These are phyloP conservation scores for Fusarium sp. DNA, from an alignment of 2,329 filamentous ascomycete species.

Conservation along the genomic window DNA sequence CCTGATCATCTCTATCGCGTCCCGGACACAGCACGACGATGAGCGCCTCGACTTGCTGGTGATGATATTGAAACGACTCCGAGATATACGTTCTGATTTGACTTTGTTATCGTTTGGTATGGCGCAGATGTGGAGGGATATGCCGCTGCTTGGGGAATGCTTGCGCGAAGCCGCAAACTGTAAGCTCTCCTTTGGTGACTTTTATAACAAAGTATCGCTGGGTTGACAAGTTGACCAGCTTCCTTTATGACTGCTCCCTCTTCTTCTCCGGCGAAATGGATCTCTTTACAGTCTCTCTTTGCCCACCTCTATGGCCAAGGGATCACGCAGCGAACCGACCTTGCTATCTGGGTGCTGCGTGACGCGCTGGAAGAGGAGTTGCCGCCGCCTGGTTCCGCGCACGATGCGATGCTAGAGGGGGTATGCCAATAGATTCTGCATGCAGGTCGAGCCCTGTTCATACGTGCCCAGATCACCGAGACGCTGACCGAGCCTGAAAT, in stretches of 20 bases:
- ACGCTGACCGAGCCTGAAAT: slow-evolving; percentile 38
- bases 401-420: slow-evolving; percentile 38
- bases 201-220: background rate
- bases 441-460: slow-evolving; percentile 44
- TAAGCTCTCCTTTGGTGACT: slow-evolving; percentile 29
- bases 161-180: slow-evolving; percentile 49
- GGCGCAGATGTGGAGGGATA: slow-evolving; percentile 45
- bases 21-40: slow-evolving; percentile 45
- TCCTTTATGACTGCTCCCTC: background rate
- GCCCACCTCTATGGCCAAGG: slow-evolving; percentile 46
- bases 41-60: slow-evolving; percentile 42
- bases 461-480: slow-evolving; percentile 18
- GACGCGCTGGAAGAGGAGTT: slow-evolving; percentile 45
- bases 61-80: slow-evolving; percentile 37
- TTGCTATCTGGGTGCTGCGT: slow-evolving; percentile 49
- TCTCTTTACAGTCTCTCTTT: slow-evolving; percentile 50
- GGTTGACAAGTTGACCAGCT: background rate
- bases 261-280: slow-evolving; percentile 41
- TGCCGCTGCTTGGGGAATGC: slow-evolving; percentile 48
- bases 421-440: slow-evolving; percentile 48
- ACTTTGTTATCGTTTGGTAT: slow-evolving; percentile 46
- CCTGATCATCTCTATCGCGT: slow-evolving; percentile 41
- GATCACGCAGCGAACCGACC: slow-evolving; percentile 41
- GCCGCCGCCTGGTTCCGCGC: slow-evolving; percentile 21
- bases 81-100: slow-evolving; percentile 36